Base-by-base conservation (phyloP, 179 eudicot genomes). In the Heliamphora pulchella region DNA sequence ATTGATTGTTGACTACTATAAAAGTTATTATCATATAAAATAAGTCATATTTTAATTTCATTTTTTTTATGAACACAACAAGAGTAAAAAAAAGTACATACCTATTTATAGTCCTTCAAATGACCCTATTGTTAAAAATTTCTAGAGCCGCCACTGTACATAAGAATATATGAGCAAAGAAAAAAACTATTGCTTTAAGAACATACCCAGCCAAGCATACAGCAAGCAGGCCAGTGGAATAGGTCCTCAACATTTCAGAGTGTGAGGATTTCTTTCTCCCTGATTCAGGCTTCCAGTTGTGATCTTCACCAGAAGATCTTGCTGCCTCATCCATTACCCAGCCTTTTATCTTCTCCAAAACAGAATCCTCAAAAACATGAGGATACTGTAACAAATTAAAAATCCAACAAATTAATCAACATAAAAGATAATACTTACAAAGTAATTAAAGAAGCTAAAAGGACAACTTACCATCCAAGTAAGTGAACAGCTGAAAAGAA, bases 321-420 rank as follows among this genome's bases (percentile, higher is more conserved):
- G 85, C 82, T 69, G 80, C 79, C 63, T 90, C 97, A 81, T 91
- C 96, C 92, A 89, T 85, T 82, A 85, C 96, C 98, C 98, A 96
- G 48, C 87, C 84, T 85, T 89, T 94, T 51, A 96, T 71, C 53
- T 91, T 91, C 78, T 89, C 96, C 80, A 94, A 79, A 39, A 94
- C 94, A 87, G 87, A 79, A 54, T 94, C 99, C 83, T 96, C 99
- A 90, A 94, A 96, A 46, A 91, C 92, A 89, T 92, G 96, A 70
- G 99, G 97, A 83, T 87, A 91, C 98, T 95, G 93, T 51, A 75
- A 71, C 44, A 67, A 78, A 83, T 65, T 58, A 47, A 58, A 7
- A 66, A 9, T 55, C 57, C 70, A 75, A 57, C 61, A 79, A 76
- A 67, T 81, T 5, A 51, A 43, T 75, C 51, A 61, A 8, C 20